phyloP scores from a whole-genome alignment of 148 eudicot species.

The Rhododendron molle region DNA sequence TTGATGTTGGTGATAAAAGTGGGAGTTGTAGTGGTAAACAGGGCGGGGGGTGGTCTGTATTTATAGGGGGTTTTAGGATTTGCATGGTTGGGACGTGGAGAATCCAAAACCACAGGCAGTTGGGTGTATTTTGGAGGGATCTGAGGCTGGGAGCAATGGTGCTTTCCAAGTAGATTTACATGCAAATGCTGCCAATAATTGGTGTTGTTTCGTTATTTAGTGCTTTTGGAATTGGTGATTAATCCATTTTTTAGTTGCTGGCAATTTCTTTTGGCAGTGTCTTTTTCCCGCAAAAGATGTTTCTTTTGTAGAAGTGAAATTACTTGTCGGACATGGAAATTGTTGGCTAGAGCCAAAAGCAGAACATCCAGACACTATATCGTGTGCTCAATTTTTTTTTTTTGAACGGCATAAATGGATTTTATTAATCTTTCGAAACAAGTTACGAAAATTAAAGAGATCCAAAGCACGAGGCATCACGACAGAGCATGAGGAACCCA shows the following conservation, averaged over 20 bases:
- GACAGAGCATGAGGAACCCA: too few relatives aligned
- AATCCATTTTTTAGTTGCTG: background rate
- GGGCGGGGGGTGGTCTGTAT: slow-evolving; percentile 11
- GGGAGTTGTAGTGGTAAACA: background rate
- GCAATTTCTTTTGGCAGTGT: background rate
- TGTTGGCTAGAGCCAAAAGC: background rate
- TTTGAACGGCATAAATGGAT: too few relatives aligned
- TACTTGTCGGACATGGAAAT: background rate
- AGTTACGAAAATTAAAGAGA: too few relatives aligned
- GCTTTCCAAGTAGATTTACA: background rate
- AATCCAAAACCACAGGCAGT: background rate
- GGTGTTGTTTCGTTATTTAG: background rate
- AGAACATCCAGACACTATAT: too few relatives aligned
- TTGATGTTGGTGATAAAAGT: background rate
- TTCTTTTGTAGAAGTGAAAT: background rate
- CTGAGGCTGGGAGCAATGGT: background rate
- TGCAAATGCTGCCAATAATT: background rate
- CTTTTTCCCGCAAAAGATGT: background rate
- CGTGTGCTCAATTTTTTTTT: too few relatives aligned
- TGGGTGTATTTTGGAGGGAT: background rate
- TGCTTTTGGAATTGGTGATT: background rate
- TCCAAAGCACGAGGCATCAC: too few relatives aligned
- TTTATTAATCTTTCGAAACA: too few relatives aligned
- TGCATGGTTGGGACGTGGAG: slow-evolving; percentile 20
- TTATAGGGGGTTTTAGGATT: background rate